Base-by-base conservation (phyloP, 108 stramenopile genomes). In the Skeletonema marinoi region DNA sequence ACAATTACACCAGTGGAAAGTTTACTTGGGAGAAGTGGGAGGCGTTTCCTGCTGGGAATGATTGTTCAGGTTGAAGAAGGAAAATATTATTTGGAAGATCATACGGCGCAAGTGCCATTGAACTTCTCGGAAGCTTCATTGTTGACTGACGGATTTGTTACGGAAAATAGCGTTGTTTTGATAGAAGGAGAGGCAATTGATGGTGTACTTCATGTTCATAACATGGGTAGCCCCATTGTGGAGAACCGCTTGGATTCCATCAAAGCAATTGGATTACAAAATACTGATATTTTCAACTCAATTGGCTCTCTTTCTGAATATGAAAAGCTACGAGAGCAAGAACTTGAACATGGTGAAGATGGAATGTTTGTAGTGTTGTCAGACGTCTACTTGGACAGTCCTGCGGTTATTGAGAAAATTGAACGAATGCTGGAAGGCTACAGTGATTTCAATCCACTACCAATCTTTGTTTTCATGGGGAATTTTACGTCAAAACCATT, bases 391-490 rank as follows among this genome's bases (percentile, higher is more conserved):
- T 78, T 98, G 62, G 97, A 98, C 82, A 94, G 94, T 60, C 95
- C 93, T 2, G 51, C 75, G 31, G 91, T 93, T 14, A 16, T 97
- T 51, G 91, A 92, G 14, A 91, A 93, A 39, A 73, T 98, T 44
- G 85, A 89, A 60, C 62, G 65, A 25, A 70, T 98, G 68, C 84
- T 98, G 38, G 85, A 90, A 25, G 92, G 90, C 11, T 94, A 83
- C 71, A 78, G 75, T 71, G 58, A 88, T 32, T 66, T 86, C 25
- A 50, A 75, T 48, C 78, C 88, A 11, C 76, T 85, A 1, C 90
- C 93, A 31, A 56, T 97, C 54, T 96, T 96, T 75, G 88, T 96
- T 4, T 80, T 98, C n/a, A 96, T 98, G 93, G 98, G 98, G 38
- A 92, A 97, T 75, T 98, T 98, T 74, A 78, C 85, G 39, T 92